Evolutionary conservation across 2,329 filamentous ascomycete species (phyloP).

Genomic region (Arthrobotrys pseudoclavata): DNA sequence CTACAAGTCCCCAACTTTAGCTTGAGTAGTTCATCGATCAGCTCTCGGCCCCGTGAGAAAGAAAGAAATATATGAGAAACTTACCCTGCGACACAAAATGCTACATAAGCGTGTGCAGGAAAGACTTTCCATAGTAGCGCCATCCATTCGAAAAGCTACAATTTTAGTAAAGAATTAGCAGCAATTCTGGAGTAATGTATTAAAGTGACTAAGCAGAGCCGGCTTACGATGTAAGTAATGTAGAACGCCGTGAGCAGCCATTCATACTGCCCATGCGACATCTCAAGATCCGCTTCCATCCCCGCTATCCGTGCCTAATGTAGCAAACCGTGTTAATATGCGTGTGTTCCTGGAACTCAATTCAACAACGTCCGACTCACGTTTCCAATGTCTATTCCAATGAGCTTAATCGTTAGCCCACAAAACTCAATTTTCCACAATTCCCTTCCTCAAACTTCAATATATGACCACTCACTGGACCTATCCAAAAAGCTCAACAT

Average conservation of each 20-base stretch:
- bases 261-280: slow-evolving; percentile 71
- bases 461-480: slow-evolving; percentile 74
- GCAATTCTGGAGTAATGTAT: neutral
- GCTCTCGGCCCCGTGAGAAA: slow-evolving; percentile 12
- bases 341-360: slow-evolving; percentile 7
- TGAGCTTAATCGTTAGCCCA: slow-evolving; percentile 23
- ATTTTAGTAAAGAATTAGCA: slow-evolving; percentile 5
- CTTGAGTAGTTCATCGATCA: slow-evolving; percentile 59
- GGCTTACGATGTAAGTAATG: slow-evolving; percentile 71
- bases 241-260: slow-evolving; percentile 76
- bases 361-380: slow-evolving; percentile 58
- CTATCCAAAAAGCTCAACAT: slow-evolving; percentile 87
- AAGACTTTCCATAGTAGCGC: slow-evolving; percentile 74
- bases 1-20: slow-evolving; percentile 62
- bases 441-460: neutral
- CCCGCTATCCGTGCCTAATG: slow-evolving; percentile 72
- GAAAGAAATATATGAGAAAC: slow-evolving; percentile 13
- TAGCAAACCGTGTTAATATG: slow-evolving; percentile 1
- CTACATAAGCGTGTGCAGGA: slow-evolving; percentile 74
- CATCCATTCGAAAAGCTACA: slow-evolving; percentile 74
- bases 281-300: slow-evolving; percentile 74
- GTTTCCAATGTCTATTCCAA: slow-evolving; percentile 63
- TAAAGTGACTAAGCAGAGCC: neutral
- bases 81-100: slow-evolving; percentile 63
- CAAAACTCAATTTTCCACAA: neutral